Percentiles rank a stretch among this genome's conserved stretches.
These are phyloP conservation scores for Aspergillus funiculosus DNA, from an alignment of 495 filamentous ascomycete genomes.

Conservation along the genomic window DNA sequence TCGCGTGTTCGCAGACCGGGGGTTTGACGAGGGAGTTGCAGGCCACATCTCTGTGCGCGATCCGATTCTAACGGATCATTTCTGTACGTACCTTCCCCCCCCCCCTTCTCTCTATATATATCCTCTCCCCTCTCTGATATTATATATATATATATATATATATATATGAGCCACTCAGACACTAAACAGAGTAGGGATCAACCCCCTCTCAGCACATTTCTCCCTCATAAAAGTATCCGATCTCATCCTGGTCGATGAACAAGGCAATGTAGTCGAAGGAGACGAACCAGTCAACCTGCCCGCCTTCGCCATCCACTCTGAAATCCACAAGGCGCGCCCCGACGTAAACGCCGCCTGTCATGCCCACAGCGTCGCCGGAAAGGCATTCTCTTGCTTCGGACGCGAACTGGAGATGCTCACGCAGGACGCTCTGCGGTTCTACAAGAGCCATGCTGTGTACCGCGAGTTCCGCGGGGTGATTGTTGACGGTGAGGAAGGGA, in stretches of 20 bases:
- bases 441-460: conserved; percentile 41
- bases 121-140: not conserved
- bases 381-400: conserved; percentile 30
- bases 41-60: conserved; percentile 63
- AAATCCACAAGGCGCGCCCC: conserved; percentile 31
- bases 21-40: conserved; percentile 59
- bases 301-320: conserved; percentile 53
- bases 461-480: conserved; percentile 43
- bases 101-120: no score
- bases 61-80: conserved; percentile 45
- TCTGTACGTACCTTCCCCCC: conserved; percentile 4
- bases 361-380: conserved; percentile 30
- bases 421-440: conserved; percentile 46
- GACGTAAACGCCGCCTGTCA: conserved; percentile 36
- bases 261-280: conserved; percentile 29
- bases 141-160: no score
- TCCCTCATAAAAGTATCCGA: conserved; percentile 31
- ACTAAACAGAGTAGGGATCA: conserved; percentile 44
- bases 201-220: conserved; percentile 41
- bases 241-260: conserved; percentile 36
- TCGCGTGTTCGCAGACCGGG: conserved; percentile 49
- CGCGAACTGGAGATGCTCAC: conserved; percentile 34
- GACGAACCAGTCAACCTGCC: conserved; percentile 48
- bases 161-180: no score
- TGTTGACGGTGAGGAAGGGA: conserved; percentile 49